Percentiles rank a stretch among this genome's conserved stretches.
Evolutionary conservation across 2,329 filamentous ascomycete genomes (phyloP).

Genomic region (Fusarium domesticum): DNA sequence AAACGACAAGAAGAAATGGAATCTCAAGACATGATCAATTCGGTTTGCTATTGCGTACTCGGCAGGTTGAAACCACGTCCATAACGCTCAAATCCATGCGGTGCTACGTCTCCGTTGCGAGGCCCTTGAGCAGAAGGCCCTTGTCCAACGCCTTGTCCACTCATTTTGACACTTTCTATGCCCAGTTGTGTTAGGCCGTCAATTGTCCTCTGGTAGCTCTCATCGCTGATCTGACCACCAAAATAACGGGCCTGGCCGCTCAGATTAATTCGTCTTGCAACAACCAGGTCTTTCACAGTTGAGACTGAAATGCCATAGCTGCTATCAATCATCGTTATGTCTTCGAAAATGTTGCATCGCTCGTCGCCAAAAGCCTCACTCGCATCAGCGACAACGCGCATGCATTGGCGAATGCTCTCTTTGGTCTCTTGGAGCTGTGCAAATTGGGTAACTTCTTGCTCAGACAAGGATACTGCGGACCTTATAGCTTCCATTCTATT

Average conservation of each 20-base stretch:
- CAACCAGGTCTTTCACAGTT: slow-evolving; percentile 25
- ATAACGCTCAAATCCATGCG: too few species aligned
- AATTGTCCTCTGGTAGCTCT: too few species aligned
- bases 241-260: slow-evolving; percentile 12
- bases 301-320: slow-evolving; percentile 25
- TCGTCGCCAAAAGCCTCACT: slow-evolving; percentile 14
- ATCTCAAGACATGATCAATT: too few species aligned
- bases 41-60: too few species aligned
- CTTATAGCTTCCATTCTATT: slow-evolving; percentile 16
- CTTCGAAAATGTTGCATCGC: slow-evolving; percentile 27
- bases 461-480: slow-evolving; percentile 7
- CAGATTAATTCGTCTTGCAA: slow-evolving; percentile 22
- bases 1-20: too few species aligned
- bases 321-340: slow-evolving; percentile 22
- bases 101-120: too few species aligned
- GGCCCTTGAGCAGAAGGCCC: too few species aligned
- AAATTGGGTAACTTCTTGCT: slow-evolving; percentile 10
- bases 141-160: too few species aligned
- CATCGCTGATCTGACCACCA: too few species aligned
- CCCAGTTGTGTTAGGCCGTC: too few species aligned
- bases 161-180: too few species aligned
- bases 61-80: too few species aligned
- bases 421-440: slow-evolving; percentile 19
- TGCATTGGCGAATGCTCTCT: slow-evolving; percentile 22
- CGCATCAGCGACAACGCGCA: slow-evolving; percentile 20